These are phyloP conservation scores for Elsinoe ampelina DNA, from an alignment of 2,329 filamentous ascomycete species.

Conservation along the genomic window DNA sequence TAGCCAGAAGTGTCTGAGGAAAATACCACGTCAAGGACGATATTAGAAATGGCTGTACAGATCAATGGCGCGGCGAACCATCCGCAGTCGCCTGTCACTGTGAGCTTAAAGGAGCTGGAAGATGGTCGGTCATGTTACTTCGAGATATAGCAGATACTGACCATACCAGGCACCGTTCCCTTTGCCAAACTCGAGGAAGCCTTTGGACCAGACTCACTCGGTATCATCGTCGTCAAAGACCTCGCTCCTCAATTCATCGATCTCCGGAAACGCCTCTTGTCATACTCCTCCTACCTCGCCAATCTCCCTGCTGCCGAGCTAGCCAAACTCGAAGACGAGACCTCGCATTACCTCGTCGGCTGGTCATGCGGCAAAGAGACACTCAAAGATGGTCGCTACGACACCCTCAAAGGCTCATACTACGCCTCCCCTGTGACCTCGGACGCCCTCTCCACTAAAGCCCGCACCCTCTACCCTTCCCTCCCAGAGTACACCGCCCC, in stretches of 20 bases:
- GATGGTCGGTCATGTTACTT: slow-evolving; percentile 15
- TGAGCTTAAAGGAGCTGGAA: slow-evolving; percentile 35
- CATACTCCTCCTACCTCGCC: slow-evolving; percentile 81
- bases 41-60: slow-evolving; percentile 14
- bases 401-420: slow-evolving; percentile 74
- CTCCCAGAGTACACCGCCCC: slow-evolving; percentile 84
- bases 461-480: slow-evolving; percentile 46
- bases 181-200: slow-evolving; percentile 64
- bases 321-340: slow-evolving; percentile 41
- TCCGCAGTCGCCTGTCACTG: slow-evolving; percentile 31
- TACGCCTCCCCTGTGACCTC: slow-evolving; percentile 63
- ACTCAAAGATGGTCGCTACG: slow-evolving; percentile 65
- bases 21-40: not conserved
- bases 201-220: slow-evolving; percentile 82
- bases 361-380: slow-evolving; percentile 80
- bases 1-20: not conserved
- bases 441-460: slow-evolving; percentile 50
- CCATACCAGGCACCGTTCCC: slow-evolving; percentile 50
- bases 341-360: slow-evolving; percentile 53
- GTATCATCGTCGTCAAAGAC: slow-evolving; percentile 87
- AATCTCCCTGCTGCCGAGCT: slow-evolving; percentile 65
- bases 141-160: slow-evolving; percentile 9
- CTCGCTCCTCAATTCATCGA: slow-evolving; percentile 61
- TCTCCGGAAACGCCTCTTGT: slow-evolving; percentile 67
- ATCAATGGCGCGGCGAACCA: slow-evolving; percentile 14